Evolutionary conservation across 805 yeast species (phyloP), one percentile per base, ranked within the genome.

Genomic region (Candida montana): DNA sequence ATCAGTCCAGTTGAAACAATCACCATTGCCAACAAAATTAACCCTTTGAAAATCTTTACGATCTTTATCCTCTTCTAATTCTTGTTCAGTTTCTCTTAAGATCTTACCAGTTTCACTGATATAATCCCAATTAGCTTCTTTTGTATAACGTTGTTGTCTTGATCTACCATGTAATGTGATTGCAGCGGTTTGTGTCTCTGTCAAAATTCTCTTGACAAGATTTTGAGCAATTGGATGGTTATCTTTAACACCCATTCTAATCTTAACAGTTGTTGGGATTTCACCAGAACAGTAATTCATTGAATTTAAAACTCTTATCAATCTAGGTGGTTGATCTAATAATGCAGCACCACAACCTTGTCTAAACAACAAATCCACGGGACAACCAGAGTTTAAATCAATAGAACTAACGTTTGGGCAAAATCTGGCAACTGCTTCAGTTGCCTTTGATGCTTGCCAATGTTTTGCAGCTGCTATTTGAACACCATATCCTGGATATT

Each of bases 281-380:
- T 87, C 96, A n/a, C 90, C 90, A 8, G 93, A 78, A 23, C 83
- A 80, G 33, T 85, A 83, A 53, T 81, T 85, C 97, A 93, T 93
- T 3, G 93, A 88, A 54, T 84, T 81, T 36, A 91, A 65, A 54
- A 89, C 80, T 49, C 95, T 73, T 32, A 83, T 58, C 64, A 90
- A 65, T 55, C 86, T 78, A 3, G 95, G 81, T 9, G 95, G 95
- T 54, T 85, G 88, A 48, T 89, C 97, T 71, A 93, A 67, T 41
- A 93, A 72, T 0, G 96, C 98, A 29, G 95, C 81, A 2, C 99
- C 99, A 47, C 95, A 95, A 31, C 99, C 99, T 58, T 85, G 88
- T 51, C 91, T 77, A 62, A 81, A 93, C n/a, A 93, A 69, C 53
- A 93, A 71, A 59, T 95, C 99, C 51, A 93, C 93, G 13, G 99